Base-by-base conservation (phyloP, 2,329 filamentous ascomycete species). In the Diaporthe nobilis region DNA sequence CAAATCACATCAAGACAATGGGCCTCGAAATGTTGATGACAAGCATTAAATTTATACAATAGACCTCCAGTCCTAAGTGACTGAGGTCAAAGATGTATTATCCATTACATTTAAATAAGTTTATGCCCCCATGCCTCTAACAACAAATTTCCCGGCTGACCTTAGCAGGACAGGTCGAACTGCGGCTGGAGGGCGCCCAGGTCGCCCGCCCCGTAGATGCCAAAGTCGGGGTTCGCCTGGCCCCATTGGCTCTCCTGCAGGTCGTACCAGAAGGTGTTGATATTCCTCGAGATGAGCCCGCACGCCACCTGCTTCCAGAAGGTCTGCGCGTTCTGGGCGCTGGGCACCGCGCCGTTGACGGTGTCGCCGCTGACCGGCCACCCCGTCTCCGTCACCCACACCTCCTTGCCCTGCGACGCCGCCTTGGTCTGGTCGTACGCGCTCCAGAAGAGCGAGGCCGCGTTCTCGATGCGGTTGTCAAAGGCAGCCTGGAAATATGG, bases 331-430 rank as follows among this genome's bases (percentile, higher is more conserved):
- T 96, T 95, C 72, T 88, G 86, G 44, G 86, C 77, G 49, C 87
- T 92, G 8, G 95, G 88, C 13, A 93, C 88, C 55, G 91, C 94
- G 67, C 90, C 82, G 79, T 92, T 92, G 77, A 89, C 85, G 1
- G 86, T 88, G 78, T 90, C 85, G 74, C 95, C 95, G 80, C 88
- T 91, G 72, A 95, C 91, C 67, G 95, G 95, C 91, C 94, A 97
- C 78, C 95, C 95, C 22, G 95, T 97, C 89, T 98, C 95, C 39
- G 95, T 97, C 77, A 97, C 90, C 94, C 94, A 97, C 79, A 97
- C 90, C 25, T 67, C 73, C 42, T 90, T 87, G 71, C 71, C 71
- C 71, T 73, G 58, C 58, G 61, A 28, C 51, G 90, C 88, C 76
- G 89, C 87, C 72, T 61, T 39, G 42, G 75, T 67, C 63, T 76